Conservation (phyloP, 768 basidiomycete species). For the Cyathus striatus region DNA sequence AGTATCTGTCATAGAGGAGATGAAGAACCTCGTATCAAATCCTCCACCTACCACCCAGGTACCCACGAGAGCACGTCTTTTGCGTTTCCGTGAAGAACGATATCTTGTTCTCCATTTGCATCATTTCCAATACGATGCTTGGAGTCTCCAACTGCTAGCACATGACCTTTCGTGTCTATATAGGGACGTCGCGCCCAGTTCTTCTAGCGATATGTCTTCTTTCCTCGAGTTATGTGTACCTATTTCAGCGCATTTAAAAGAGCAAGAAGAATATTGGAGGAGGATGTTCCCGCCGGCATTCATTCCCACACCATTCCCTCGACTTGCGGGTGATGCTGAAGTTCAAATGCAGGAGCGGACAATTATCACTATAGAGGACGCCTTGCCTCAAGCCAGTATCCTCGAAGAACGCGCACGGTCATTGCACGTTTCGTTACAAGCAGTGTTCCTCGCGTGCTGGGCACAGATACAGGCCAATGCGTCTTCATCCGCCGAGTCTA, state of each 20-base stretch:
- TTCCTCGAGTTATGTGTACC: conserved; percentile 22
- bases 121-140: conserved; percentile 48
- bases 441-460: conserved; percentile 40
- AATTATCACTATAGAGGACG: conserved; percentile 8
- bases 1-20: conserved; percentile 9
- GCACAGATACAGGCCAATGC: conserved; percentile 29
- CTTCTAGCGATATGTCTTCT: conserved; percentile 15
- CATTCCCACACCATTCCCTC: conserved; percentile 19
- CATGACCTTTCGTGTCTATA: conserved; percentile 34
- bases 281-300: conserved; percentile 18
- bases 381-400: conserved; percentile 3
- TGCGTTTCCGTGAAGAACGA: conserved; percentile 11
- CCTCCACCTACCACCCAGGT: conserved; percentile 15
- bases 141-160: conserved; percentile 35
- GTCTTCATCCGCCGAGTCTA: conserved; percentile 19
- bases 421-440: conserved; percentile 27
- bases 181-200: conserved; percentile 13
- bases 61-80: conserved; percentile 18
- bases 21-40: conserved; percentile 17
- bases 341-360: conserved; percentile 6
- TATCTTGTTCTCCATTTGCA: conserved; percentile 30
- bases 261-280: conserved; percentile 32
- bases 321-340: not conserved
- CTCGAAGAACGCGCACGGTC: conserved; percentile 39
- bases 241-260: conserved; percentile 9